Conservation (phyloP, 2,329 filamentous ascomycete species). For the Capronia americana region DNA sequence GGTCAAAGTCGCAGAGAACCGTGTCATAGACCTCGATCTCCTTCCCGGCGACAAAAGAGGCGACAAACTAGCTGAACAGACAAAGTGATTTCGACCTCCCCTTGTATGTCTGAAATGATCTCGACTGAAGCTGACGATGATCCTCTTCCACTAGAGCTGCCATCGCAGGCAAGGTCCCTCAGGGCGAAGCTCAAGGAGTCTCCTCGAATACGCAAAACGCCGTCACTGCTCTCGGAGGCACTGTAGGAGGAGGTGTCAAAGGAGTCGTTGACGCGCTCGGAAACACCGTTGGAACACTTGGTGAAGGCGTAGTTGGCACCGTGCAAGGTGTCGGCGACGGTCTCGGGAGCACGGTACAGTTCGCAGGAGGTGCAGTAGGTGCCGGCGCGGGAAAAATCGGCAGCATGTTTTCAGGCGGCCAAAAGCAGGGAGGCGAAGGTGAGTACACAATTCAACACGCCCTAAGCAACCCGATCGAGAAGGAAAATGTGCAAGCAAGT, state of each 20-base stretch:
- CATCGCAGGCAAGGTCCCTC: conserved; percentile 31
- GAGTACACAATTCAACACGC: background rate
- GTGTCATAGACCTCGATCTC: conserved; percentile 36
- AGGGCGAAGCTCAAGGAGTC: conserved; percentile 30
- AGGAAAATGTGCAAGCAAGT: background rate
- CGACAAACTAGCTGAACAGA: conserved; percentile 30
- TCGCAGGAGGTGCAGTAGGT: conserved; percentile 35
- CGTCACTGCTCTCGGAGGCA: conserved; percentile 34
- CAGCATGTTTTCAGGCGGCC: conserved; percentile 27
- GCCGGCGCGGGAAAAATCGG: conserved; percentile 34
- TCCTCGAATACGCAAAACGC: conserved; percentile 34
- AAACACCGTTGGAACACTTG: conserved; percentile 35
- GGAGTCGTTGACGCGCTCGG: conserved; percentile 36
- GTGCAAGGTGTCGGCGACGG: conserved; percentile 20
- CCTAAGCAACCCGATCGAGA: background rate
- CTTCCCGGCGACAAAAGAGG: conserved; percentile 34
- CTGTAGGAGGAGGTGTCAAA: conserved; percentile 35
- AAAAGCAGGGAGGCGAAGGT: conserved; percentile 25
- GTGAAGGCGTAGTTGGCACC: conserved; percentile 33
- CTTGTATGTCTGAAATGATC: too few species aligned
- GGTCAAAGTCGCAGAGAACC: conserved; percentile 39
- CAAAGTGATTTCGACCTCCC: conserved; percentile 24
- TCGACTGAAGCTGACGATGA: background rate
- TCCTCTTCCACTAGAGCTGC: conserved; percentile 22
- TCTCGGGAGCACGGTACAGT: conserved; percentile 35